These are phyloP conservation scores for Fusarium azukiicola DNA, from an alignment of 2,329 filamentous ascomycete species.

Conservation along the genomic window DNA sequence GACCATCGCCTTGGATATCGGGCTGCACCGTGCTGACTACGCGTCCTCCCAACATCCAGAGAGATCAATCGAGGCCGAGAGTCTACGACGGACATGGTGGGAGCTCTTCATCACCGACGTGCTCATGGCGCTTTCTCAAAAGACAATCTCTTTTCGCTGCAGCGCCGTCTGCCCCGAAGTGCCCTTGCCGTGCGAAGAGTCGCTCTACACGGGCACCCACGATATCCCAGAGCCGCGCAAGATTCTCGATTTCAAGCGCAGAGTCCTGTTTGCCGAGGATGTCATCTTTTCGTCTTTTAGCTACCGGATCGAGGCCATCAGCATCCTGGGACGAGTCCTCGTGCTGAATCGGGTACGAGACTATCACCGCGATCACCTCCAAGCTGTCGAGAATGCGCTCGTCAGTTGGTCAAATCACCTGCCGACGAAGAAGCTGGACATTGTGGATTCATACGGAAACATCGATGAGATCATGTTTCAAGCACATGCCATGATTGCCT, in stretches of 20 bases:
- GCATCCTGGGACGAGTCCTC: slow-evolving; percentile 45
- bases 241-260: slow-evolving; percentile 43
- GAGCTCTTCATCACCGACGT: slow-evolving; percentile 50
- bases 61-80: slow-evolving; percentile 43
- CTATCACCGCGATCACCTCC: slow-evolving; percentile 42
- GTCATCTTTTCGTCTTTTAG: slow-evolving; percentile 48
- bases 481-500: slow-evolving; percentile 45
- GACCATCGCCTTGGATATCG: slow-evolving; percentile 43
- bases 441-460: slow-evolving; percentile 45
- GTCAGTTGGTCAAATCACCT: slow-evolving; percentile 50
- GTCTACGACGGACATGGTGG: slow-evolving; percentile 51
- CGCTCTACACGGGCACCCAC: slow-evolving; percentile 20
- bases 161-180: slow-evolving; percentile 40
- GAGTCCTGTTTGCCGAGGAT: slow-evolving; percentile 39
- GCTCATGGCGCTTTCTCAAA: slow-evolving; percentile 43
- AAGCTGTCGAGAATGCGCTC: slow-evolving; percentile 48
- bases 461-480: slow-evolving; percentile 53
- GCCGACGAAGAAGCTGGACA: slow-evolving; percentile 39
- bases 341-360: slow-evolving; percentile 38
- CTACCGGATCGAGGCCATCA: slow-evolving; percentile 49
- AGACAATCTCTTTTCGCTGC: slow-evolving; percentile 40
- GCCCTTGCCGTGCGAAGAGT: slow-evolving; percentile 46
- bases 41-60: slow-evolving; percentile 35
- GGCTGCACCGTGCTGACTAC: slow-evolving; percentile 43
- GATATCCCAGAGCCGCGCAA: slow-evolving; percentile 39